Evolutionary conservation across 345 rosid species (phyloP).

Genomic region (Lenwebbia sp.): DNA sequence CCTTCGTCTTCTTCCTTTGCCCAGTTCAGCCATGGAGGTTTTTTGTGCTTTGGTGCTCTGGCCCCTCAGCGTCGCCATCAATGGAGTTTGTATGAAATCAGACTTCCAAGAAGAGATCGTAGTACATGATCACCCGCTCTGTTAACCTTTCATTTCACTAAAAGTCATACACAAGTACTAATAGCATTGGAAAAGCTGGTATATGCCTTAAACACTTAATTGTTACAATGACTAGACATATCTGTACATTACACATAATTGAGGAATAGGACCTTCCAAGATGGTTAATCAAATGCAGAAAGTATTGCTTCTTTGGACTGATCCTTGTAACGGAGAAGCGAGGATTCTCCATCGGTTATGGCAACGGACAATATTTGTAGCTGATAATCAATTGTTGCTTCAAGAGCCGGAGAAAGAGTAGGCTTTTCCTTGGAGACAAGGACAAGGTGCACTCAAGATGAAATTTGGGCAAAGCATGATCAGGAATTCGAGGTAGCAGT

Average conservation of each 20-base stretch:
- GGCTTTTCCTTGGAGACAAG: slow-evolving; percentile 46
- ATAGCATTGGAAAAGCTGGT: background rate
- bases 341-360: slow-evolving; percentile 77
- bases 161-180: background rate
- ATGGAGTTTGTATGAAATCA: slow-evolving; percentile 72
- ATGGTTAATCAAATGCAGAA: slow-evolving; percentile 81
- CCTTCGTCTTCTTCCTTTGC: too few relatives aligned
- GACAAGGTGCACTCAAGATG: background rate
- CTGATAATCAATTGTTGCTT: slow-evolving; percentile 88
- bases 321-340: slow-evolving; percentile 68
- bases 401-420: slow-evolving; percentile 88
- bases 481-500: slow-evolving; percentile 5
- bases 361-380: slow-evolving; percentile 81
- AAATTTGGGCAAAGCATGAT: background rate
- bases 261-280: slow-evolving; percentile 72
- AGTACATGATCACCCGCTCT: slow-evolving; percentile 92
- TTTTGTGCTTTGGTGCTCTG: too few relatives aligned
- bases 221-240: background rate
- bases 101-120: slow-evolving; percentile 82
- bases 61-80: too few relatives aligned
- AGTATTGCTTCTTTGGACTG: slow-evolving; percentile 61
- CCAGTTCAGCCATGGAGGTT: too few relatives aligned
- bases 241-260: background rate
- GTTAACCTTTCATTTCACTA: slow-evolving; percentile 51
- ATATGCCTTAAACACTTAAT: background rate